Evolutionary conservation across 345 rosid genomes (phyloP), one percentile per base, ranked within the genome.

Genomic region (Eucalyptus cloeziana): DNA sequence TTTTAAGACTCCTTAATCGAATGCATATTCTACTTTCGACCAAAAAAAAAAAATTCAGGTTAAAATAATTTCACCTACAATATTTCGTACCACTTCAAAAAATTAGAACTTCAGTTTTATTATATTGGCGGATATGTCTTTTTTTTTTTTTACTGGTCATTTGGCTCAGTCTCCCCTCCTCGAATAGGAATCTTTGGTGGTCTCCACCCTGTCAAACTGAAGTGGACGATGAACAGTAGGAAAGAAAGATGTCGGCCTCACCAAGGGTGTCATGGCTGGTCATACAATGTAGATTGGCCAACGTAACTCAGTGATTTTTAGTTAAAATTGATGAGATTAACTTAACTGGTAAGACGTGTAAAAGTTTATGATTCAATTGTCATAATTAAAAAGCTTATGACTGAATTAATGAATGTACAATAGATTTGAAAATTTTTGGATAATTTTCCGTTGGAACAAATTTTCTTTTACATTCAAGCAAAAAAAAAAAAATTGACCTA

Each of bases 351-450:
- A 21, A 52, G 10, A 21, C 0, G 5, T 21, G 58, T 21, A 52
- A 52, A 21, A 21, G 0, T 52, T 52, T 52, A 52, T 52, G 5
- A 52, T 52, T 52, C 1, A 19, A 52, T 52, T 7, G 0, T 0
- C 2, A 19, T 4, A 19, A 0, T 52, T 52, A 19, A 52, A 52
- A 52, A 52, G 0, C 2, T 52, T 52, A 19, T 52, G 0, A 52
- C 0, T 3, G 10, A 21, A 52, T 21, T 19, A 4, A 10, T 52
- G 5, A 52, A 52, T 52, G 0, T 52, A 52, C 0, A 7, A 0
- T 52, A 52, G 0, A 2, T 52, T 52, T 52, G 22, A 52, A 0
- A 21, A 1, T 52, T 21, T 8, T 52, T 52, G 0, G 10, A 1
- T 52, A 52, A 21, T 52, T 52, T 52, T 52, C 25, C 0, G 1